Base-by-base conservation (phyloP, 129 eudicot genomes). In the Tagetes erecta region DNA sequence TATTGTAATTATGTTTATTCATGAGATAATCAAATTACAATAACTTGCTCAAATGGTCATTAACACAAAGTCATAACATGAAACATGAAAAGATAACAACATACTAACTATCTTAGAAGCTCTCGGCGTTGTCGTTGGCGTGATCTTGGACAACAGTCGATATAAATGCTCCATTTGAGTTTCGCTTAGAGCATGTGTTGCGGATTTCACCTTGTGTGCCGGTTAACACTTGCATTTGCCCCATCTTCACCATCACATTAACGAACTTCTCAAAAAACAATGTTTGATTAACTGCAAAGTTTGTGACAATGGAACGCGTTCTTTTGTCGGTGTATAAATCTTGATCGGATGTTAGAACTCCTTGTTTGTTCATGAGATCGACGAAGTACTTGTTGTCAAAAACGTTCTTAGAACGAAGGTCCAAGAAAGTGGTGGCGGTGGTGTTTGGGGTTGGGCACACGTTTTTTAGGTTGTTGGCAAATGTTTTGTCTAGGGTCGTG, bases 371-470 rank as follows among this genome's bases (percentile, higher is more conserved):
- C 89, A 89, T 83, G 11, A 92, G 84, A 60, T 89, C 85, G 8
- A 85, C 88, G 38, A 73, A 92, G 74, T 87, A 92, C 79, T 70
- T 87, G 57, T 92, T 92, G 72, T 92, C 97, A 56, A 92, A 92
- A 3, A 60, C 42, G 53, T 92, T 82, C 1, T 92, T 91, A 4
- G 92, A 78, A 3, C 87, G 84, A 36, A 83, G 47, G 79, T 91
- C 97, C 44, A 84, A 38, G 63, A 64, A 63, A 0, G 88, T 81
- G 5, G 83, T 86, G 75, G 84, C 82, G 41, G 64, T 71, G 5
- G 92, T 74, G 50, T 59, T 65, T 3, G 70, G 30, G 35, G 40
- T 31, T 0, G 87, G 91, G 78, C 91, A 86, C 0, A 65, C 71
- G 10, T 65, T 44, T 73, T 78, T 85, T 12, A 88, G 88, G 77